Percentiles rank a stretch among this genome's conserved stretches.
phyloP scores from a whole-genome alignment of 768 basidiomycete species.

The Pulveroboletus sp. region DNA sequence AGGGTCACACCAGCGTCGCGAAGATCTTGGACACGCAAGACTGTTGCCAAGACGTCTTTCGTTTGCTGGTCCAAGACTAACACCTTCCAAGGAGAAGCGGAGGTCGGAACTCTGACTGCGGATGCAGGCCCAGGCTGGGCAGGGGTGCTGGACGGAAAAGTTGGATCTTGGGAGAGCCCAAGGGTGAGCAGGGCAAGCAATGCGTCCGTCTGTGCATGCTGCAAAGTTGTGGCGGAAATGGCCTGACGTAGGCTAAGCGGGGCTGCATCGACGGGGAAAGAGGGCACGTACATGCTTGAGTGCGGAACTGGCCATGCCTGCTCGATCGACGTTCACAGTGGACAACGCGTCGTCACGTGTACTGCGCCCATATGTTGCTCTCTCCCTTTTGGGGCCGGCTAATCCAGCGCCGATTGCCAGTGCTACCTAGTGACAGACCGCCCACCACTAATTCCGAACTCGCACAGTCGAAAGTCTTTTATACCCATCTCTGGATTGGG shows the following conservation, averaged over 20 bases:
- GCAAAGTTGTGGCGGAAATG: slow-evolving; percentile 58
- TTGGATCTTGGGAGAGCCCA: slow-evolving; percentile 46
- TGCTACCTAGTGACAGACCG: too few relatives aligned
- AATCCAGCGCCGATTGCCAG: too few relatives aligned
- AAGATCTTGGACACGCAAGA: slow-evolving; percentile 92
- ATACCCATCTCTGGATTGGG: too few relatives aligned
- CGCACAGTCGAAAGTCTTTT: too few relatives aligned
- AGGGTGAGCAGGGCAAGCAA: slow-evolving; percentile 85
- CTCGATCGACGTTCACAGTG: background rate
- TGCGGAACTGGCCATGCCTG: slow-evolving; percentile 41
- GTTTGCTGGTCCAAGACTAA: slow-evolving; percentile 92
- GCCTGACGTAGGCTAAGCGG: slow-evolving; percentile 35
- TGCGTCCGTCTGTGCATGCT: slow-evolving; percentile 84
- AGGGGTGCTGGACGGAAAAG: slow-evolving; percentile 7
- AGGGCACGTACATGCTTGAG: slow-evolving; percentile 40
- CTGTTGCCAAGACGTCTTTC: slow-evolving; percentile 94
- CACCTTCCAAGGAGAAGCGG: slow-evolving; percentile 87
- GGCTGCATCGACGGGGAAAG: background rate
- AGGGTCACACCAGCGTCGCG: slow-evolving; percentile 95
- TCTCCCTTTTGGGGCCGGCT: too few relatives aligned
- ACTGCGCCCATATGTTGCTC: too few relatives aligned
- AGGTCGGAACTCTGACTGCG: slow-evolving; percentile 47
- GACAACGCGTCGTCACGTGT: slow-evolving; percentile 16
- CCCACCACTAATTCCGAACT: too few relatives aligned
- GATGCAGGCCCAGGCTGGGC: slow-evolving; percentile 30